Percentiles rank a stretch among this genome's conserved stretches.
phyloP scores from a whole-genome alignment of 768 basidiomycete species.

The Hebeloma cylindrosporum region DNA sequence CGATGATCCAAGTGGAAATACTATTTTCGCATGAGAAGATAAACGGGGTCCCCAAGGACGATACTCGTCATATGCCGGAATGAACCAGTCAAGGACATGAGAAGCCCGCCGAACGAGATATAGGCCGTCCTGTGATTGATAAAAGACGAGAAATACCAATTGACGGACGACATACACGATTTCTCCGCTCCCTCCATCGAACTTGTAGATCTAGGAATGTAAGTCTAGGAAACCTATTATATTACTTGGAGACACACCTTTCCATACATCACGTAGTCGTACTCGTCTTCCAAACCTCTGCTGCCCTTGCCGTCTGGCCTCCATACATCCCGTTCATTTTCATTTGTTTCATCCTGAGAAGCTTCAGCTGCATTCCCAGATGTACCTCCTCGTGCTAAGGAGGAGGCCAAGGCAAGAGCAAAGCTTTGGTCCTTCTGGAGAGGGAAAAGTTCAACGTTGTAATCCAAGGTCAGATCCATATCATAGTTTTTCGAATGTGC shows the following conservation, averaged over 20 bases:
- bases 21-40: conserved; percentile 82
- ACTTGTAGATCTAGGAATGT: conserved; percentile 82
- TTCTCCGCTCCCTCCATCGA: conserved; percentile 82
- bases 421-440: conserved; percentile 68
- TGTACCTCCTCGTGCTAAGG: conserved; percentile 60
- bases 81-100: conserved; percentile 91
- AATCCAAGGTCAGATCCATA: conserved; percentile 93
- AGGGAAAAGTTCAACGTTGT: conserved; percentile 89
- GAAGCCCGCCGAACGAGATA: conserved; percentile 92
- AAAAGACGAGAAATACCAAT: conserved; percentile 10
- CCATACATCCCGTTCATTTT: conserved; percentile 81
- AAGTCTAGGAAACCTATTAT: not conserved
- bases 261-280: conserved; percentile 99
- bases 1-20: conserved; percentile 16
- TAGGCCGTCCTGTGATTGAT: conserved; percentile 75
- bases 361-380: conserved; percentile 48
- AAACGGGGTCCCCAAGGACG: conserved; percentile 91
- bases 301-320: conserved; percentile 81
- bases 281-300: conserved; percentile 86
- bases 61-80: conserved; percentile 91
- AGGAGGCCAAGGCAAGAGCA: conserved; percentile 84
- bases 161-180: conserved; percentile 64
- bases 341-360: conserved; percentile 51
- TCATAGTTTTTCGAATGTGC: conserved; percentile 88
- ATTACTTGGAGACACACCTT: conserved; percentile 57